These are phyloP conservation scores for Articulospora tetracladia DNA, from an alignment of 495 filamentous ascomycete genomes.

Conservation along the genomic window DNA sequence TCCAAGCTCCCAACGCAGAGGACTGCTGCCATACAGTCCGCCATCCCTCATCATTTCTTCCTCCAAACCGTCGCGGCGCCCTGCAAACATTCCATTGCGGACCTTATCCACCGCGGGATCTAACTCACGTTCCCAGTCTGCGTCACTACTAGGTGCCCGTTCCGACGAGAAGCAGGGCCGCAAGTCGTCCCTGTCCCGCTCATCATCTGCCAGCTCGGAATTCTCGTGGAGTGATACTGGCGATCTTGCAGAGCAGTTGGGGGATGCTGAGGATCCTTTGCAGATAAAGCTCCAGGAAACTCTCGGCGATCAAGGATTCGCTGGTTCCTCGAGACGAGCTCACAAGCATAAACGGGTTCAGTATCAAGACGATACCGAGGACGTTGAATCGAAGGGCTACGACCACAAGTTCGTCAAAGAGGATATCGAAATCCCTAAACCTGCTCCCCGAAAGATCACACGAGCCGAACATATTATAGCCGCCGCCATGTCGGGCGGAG, in stretches of 20 bases:
- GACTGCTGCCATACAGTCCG: constrained; percentile 60
- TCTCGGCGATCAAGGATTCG: constrained; percentile 53
- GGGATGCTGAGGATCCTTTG: constrained; percentile 75
- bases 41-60: constrained; percentile 54
- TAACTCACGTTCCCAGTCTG: constrained; percentile 22
- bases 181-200: constrained; percentile 29
- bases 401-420: constrained; percentile 63
- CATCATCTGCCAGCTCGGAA: constrained; percentile 54
- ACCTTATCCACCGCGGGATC: constrained; percentile 40
- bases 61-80: constrained; percentile 42
- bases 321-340: constrained; percentile 39
- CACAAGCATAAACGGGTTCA: constrained; percentile 42
- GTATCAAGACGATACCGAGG: constrained; percentile 30
- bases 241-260: constrained; percentile 86
- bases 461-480: constrained; percentile 65
- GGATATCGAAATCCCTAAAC: constrained; percentile 76
- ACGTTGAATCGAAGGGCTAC: constrained; percentile 26
- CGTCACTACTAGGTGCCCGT: constrained; percentile 24
- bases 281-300: constrained; percentile 59
- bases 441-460: constrained; percentile 56
- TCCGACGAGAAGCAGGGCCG: constrained; percentile 32
- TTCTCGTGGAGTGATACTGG: constrained; percentile 93
- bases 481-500: constrained; percentile 76
- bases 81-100: constrained; percentile 60
- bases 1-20: constrained; percentile 34